Base-by-base conservation (phyloP, 73 alveolate species). In the Paramecium pentaurelia region DNA sequence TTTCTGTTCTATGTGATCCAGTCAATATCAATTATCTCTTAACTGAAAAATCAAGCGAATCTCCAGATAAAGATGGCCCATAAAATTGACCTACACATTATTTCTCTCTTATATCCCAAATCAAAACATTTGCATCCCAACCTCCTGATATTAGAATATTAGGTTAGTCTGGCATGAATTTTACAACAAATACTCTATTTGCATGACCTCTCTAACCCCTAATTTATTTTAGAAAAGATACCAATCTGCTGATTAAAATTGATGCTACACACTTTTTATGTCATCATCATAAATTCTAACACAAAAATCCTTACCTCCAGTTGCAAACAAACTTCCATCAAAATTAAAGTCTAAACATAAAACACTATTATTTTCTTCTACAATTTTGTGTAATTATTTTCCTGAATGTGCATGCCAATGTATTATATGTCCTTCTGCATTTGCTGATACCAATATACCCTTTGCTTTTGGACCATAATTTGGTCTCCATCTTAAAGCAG, bases 381-480 rank as follows among this genome's bases (percentile, higher is more conserved):
- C 77, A 20, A 97, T 92, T 49, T 95, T 92, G 86, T 97, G 98
- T 28, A 98, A 92, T 68, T 95, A 37, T 92, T 97, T 97, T 58
- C 99, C 99, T 64, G 99, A 95, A 64, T 98, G 95, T 11, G 99
- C 96, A 92, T 98, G 99, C 97, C 99, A 95, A 96, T 98, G 99
- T 86, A 95, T 85, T 4, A 98, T 86, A 54, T 92, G 87, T 34
- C 99, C 99, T 71, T 98, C 99, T 4, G 99, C 98, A 60, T 95
- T 90, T 4, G 96, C 98, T 58, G 97, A 86, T 7, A 98, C 95
- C 38, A 98, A 92, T 22, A 98, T 96, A 68, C 96, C 96, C 86
- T 95, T 97, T 54, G 99, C 97, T 77, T 95, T 96, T 2, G 42
- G 20, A 12, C 75, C 60, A 45, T 45, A 34, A 9, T 77, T 77